Conservation (phyloP, 1,284 basidiomycete genomes). For the Ganoderma boninense region DNA sequence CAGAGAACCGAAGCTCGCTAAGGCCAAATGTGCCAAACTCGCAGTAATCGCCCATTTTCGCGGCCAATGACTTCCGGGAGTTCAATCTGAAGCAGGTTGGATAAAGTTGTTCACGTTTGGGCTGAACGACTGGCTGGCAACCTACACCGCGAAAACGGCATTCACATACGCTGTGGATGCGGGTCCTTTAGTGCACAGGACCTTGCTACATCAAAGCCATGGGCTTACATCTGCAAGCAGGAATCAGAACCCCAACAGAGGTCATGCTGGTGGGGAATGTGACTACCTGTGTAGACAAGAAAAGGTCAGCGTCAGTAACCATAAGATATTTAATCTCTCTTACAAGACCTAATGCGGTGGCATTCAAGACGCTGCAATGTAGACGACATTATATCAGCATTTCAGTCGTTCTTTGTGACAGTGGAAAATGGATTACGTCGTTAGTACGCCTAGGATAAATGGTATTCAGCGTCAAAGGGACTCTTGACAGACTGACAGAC, state of each 20-base stretch:
- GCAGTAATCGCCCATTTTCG: neutral
- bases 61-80: neutral
- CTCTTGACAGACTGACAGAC: too few relatives aligned
- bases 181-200: neutral
- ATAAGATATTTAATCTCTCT: neutral
- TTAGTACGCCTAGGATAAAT: neutral
- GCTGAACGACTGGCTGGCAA: neutral
- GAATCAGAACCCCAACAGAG: neutral
- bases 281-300: neutral
- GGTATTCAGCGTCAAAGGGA: neutral
- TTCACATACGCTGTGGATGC: neutral
- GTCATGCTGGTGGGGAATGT: neutral
- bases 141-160: neutral
- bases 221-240: neutral
- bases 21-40: neutral
- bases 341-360: neutral
- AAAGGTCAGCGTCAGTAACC: neutral
- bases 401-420: neutral
- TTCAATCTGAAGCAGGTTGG: neutral
- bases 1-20: neutral
- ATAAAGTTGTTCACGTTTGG: neutral
- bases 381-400: neutral
- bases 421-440: neutral
- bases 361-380: neutral
- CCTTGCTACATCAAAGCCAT: neutral